Evolutionary conservation across 2,329 filamentous ascomycete genomes (phyloP).

Genomic region (Botryotinia globosa): DNA sequence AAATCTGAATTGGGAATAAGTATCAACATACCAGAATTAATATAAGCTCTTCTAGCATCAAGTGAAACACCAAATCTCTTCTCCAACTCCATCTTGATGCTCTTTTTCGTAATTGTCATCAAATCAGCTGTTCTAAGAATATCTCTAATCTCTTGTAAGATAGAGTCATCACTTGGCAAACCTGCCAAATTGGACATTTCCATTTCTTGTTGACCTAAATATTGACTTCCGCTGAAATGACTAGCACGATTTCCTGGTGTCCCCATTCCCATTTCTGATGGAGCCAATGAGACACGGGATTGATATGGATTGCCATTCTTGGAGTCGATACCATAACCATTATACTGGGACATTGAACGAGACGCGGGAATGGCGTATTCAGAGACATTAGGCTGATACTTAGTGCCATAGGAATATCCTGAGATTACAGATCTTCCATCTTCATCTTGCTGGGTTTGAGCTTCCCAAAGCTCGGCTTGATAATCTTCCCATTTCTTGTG

Average conservation of each 20-base stretch:
- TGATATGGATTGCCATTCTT: slow-evolving; percentile 40
- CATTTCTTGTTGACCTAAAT: slow-evolving; percentile 61
- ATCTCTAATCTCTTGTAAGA: slow-evolving; percentile 90
- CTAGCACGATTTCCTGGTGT: slow-evolving; percentile 40
- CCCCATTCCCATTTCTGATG: slow-evolving; percentile 54
- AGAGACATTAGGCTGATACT: slow-evolving; percentile 60
- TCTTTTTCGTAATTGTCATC: slow-evolving; percentile 99
- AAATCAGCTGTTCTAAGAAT: slow-evolving; percentile 88
- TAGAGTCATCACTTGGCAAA: slow-evolving; percentile 82
- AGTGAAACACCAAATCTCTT: slow-evolving; percentile 82
- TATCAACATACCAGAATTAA: slow-evolving; percentile 74
- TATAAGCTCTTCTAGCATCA: slow-evolving; percentile 87
- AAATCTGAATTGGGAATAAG: background rate
- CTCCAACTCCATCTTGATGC: slow-evolving; percentile 91
- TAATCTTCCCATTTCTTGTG: slow-evolving; percentile 99
- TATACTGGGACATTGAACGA: slow-evolving; percentile 46
- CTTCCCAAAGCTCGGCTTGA: slow-evolving; percentile 94
- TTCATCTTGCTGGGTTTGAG: slow-evolving; percentile 71
- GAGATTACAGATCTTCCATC: slow-evolving; percentile 84
- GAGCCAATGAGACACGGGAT: slow-evolving; percentile 77
- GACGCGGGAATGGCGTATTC: slow-evolving; percentile 67
- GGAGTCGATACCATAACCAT: slow-evolving; percentile 27
- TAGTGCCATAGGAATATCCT: slow-evolving; percentile 93
- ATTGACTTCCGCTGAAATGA: slow-evolving; percentile 44
- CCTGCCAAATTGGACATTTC: slow-evolving; percentile 70